These are phyloP conservation scores for Aspergillus quadricinctus DNA, from an alignment of 2,329 filamentous ascomycete genomes.

Conservation along the genomic window DNA sequence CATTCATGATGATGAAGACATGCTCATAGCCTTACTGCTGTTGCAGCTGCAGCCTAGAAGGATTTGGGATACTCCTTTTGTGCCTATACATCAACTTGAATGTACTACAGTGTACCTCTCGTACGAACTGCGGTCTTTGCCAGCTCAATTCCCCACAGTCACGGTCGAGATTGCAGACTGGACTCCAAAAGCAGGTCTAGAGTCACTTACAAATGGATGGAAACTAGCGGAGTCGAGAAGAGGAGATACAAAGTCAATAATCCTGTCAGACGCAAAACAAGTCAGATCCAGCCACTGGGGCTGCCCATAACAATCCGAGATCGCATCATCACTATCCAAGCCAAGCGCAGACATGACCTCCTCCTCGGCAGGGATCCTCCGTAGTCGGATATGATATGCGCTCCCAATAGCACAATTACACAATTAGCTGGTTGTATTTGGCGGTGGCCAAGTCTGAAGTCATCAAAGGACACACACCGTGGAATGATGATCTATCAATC, in stretches of 20 bases:
- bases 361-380: too few relatives aligned
- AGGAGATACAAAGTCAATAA: too few relatives aligned
- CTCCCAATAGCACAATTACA: too few relatives aligned
- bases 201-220: not conserved
- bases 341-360: too few relatives aligned
- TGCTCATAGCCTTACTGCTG: not conserved
- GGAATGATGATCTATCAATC: not conserved
- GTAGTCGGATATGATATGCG: not conserved
- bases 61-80: not conserved
- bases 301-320: not conserved
- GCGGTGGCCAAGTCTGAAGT: not conserved
- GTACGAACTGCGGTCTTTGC: not conserved
- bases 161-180: not conserved
- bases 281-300: not conserved
- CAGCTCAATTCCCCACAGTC: slow-evolving; percentile 10
- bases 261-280: not conserved
- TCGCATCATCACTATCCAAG: not conserved
- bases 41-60: not conserved
- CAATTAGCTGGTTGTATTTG: not conserved
- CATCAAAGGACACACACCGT: not conserved
- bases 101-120: not conserved
- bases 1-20: not conserved
- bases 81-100: not conserved
- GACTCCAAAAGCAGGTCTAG: not conserved
- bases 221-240: too few relatives aligned